Base-by-base conservation (phyloP, 306 rosid species). In the Dalbergia cultrata region DNA sequence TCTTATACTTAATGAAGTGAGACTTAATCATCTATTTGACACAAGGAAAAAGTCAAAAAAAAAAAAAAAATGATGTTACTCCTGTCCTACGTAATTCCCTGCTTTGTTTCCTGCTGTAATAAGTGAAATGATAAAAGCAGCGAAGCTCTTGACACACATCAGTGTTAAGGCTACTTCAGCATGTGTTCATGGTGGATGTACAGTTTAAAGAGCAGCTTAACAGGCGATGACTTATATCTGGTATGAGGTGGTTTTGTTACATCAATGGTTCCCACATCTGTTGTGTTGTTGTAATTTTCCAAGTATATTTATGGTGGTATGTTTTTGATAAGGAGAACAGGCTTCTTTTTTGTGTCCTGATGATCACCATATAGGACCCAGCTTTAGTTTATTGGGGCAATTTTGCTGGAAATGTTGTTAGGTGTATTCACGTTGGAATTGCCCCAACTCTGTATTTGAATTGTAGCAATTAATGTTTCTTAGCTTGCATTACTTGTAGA, bases 311-410 rank as follows among this genome's bases (percentile, higher is more conserved):
- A 35, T 75, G 49, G 79, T 83, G 79, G 84, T 62, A 74, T 68
- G 83, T 37, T 79, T 72, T 77, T 80, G 79, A 85, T 78, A 41
- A 66, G 80, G 66, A 78, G 67, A 80, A 87, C 90, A 82, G 91
- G 95, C 91, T 83, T 59, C 80, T 87, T 87, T 86, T 86, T 72
- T 45, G 62, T 77, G 94, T 83, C 92, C 90, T 86, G 97, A 66
- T 86, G 70, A 77, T 76, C 59, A 57, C 53, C 77, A 65, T 39
- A 67, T 80, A 76, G 79, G 67, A 47, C 76, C 22, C 61, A 17
- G 37, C 31, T 80, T 70, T 74, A 56, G 76, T 59, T 59, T 83
- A 17, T 50, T 67, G 85, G 58, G 78, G 50, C 31, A n/a, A 31
- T 82, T 66, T 31, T 77, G 22, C 44, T 72, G 71, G 78, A 16